A percentile compares a stretch with the other conserved stretches of the same genome.
Conservation (phyloP, 2,329 filamentous ascomycete genomes). For the Bipolaris victoriae region DNA sequence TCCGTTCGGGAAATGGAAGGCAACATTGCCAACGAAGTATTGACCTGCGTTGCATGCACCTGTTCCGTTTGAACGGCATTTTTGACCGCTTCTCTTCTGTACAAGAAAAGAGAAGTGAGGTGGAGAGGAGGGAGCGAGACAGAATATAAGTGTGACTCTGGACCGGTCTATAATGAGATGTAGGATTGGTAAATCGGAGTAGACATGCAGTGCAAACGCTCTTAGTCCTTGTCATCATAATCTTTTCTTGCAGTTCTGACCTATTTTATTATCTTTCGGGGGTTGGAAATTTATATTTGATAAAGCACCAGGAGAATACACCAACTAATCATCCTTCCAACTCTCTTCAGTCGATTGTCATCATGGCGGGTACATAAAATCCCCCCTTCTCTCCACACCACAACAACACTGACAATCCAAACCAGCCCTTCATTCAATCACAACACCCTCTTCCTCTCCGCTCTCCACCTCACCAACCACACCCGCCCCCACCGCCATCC, state of each 20-base stretch:
- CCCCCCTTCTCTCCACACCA: background rate
- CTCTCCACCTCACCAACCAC: constrained; percentile 4
- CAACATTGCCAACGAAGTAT: constrained; percentile 11
- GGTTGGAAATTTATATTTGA: background rate
- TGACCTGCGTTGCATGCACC: constrained; percentile 7
- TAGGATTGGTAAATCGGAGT: background rate
- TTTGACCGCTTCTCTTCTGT: constrained; percentile 20
- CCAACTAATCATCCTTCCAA: background rate
- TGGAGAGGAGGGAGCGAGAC: background rate
- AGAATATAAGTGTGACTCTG: constrained; percentile 9
- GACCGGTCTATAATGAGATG: background rate
- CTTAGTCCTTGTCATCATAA: no score
- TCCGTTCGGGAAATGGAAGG: constrained; percentile 21
- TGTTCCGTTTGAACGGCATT: constrained; percentile 15
- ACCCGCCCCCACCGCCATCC: constrained; percentile 30
- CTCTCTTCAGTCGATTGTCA: background rate
- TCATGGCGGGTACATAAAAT: constrained; percentile 23
- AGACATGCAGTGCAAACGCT: no score
- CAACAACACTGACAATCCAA: background rate
- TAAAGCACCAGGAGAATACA: background rate
- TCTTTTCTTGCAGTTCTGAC: no score
- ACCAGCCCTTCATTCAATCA: constrained; percentile 19
- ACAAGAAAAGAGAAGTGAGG: background rate
- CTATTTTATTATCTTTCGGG: background rate
- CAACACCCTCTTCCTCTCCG: constrained; percentile 1